phyloP scores from a whole-genome alignment of 345 rosid genomes.

The Boechera retrofracta region DNA sequence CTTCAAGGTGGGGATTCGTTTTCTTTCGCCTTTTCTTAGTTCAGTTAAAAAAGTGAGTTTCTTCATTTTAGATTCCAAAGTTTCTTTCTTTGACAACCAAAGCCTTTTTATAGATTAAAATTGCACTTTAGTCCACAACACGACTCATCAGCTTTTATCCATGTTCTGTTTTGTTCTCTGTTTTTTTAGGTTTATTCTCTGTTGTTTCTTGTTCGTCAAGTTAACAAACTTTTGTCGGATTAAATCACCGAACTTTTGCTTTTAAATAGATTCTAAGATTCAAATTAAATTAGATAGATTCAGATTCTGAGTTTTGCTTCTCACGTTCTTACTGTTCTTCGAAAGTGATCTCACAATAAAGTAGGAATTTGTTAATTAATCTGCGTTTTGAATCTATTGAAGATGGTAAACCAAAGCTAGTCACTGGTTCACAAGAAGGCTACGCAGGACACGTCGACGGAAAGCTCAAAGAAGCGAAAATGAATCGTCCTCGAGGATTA shows the following conservation, averaged over 20 bases:
- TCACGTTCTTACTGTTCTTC: neutral
- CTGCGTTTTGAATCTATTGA: constrained; percentile 42
- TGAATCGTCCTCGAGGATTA: constrained; percentile 91
- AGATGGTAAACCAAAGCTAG: constrained; percentile 88
- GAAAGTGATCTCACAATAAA: neutral
- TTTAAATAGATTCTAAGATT: constrained; percentile 12
- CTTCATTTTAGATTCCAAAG: constrained; percentile 46
- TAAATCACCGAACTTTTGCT: constrained; percentile 21
- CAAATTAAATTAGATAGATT: constrained; percentile 13
- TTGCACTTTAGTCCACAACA: constrained; percentile 42
- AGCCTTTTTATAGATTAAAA: neutral
- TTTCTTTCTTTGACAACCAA: constrained; percentile 12
- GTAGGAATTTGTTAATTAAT: neutral
- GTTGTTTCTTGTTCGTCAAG: constrained; percentile 36
- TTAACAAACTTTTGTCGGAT: constrained; percentile 26
- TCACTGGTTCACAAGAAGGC: constrained; percentile 92
- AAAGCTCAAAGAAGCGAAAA: constrained; percentile 70
- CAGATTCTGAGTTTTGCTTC: neutral
- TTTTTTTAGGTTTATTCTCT: constrained; percentile 31
- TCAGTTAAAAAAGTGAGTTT: constrained; percentile 46
- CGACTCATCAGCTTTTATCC: constrained; percentile 33
- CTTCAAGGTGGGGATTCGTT: constrained; percentile 50
- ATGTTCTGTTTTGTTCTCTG: constrained; percentile 28
- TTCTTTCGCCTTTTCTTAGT: constrained; percentile 23
- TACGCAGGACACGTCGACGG: constrained; percentile 90